Conservation (phyloP, 257 asterid species). For the Thymus quinquecostatus region DNA sequence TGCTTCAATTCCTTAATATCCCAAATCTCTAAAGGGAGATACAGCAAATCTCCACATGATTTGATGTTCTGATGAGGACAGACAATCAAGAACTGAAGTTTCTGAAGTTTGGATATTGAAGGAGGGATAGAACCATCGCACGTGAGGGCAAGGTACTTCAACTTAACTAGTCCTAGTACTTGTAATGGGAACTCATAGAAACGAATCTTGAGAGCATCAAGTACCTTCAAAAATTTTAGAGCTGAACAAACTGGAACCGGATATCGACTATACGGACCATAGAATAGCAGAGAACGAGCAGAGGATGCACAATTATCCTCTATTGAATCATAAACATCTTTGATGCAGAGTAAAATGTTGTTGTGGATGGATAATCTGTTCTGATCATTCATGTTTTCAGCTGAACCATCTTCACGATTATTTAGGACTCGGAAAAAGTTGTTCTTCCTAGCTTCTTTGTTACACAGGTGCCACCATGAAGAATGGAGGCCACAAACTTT, state of each 20-base stretch:
- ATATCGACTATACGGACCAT: conserved; percentile 16
- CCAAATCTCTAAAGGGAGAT: conserved; percentile 28
- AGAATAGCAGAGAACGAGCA: conserved; percentile 20
- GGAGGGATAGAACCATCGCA: conserved; percentile 19
- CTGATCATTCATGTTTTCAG: background rate
- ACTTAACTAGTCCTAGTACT: background rate
- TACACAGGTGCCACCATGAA: conserved; percentile 3
- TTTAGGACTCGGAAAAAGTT: conserved; percentile 8
- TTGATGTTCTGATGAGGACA: conserved; percentile 12
- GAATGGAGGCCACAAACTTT: conserved; percentile 17
- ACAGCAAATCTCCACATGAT: conserved; percentile 2
- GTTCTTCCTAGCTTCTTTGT: conserved; percentile 18
- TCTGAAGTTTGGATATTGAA: conserved; percentile 23
- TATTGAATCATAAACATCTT: background rate
- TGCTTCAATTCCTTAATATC: conserved; percentile 9
- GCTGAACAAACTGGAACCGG: conserved; percentile 16
- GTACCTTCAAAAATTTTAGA: conserved; percentile 2
- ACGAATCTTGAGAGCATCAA: conserved; percentile 24
- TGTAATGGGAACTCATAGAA: conserved; percentile 24
- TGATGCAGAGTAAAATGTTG: conserved; percentile 14
- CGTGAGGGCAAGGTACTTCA: conserved; percentile 23
- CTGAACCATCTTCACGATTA: background rate
- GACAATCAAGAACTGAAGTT: conserved; percentile 16
- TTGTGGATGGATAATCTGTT: conserved; percentile 13
- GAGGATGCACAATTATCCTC: conserved; percentile 21